Base-by-base conservation (phyloP, 2,329 filamentous ascomycete genomes). In the Colletotrichum sp. region DNA sequence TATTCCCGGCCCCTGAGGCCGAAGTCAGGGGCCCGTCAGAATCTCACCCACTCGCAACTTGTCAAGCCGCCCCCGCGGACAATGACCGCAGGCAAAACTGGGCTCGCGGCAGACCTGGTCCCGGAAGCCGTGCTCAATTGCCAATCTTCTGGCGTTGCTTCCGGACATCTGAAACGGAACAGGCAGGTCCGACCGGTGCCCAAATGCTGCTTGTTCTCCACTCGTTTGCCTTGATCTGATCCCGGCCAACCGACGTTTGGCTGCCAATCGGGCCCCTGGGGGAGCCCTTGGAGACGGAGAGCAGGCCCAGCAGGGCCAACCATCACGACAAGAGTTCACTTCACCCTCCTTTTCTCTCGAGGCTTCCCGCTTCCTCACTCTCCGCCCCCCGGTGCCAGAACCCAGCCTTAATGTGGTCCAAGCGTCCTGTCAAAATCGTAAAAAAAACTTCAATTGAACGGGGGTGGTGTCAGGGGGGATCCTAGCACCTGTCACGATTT, bases 371-470 rank as follows among this genome's bases (percentile, higher is more conserved):
- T 38, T 63, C 38, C 64, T 48, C 63, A 18, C 30, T 48, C 59
- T 58, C 67, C 30, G 36, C 30, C 73, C 69, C 43, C 69, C 68
- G 69, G 63, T 58, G 32, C 34, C 30, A 73, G 26, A 74, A 36
- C 71, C 70, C 66, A 76, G 71, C 74, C 74, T 71, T 76, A 74
- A 65, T 24, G 34, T 76, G 69, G 75, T 24, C 75, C 69, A 70
- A 76, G 75, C 69, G 75, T 71, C 75, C 75, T 77, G 75, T 77
- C 75, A 77, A 74, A 75, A 75, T 76, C 75, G 75, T 55, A 32
- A 63, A 72, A 70, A 62, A 70, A 73, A 65, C 26, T 62, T 61
- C 38, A 61, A 75, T 34, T 62, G 64, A 69, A 56, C 63, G 59
- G 59, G 59, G 58, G 43, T 34, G 30, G 16, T n/a, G 36, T 4